Evolutionary conservation across 495 filamentous ascomycete genomes (phyloP).

Genomic region (Aspergillus asperescens): DNA sequence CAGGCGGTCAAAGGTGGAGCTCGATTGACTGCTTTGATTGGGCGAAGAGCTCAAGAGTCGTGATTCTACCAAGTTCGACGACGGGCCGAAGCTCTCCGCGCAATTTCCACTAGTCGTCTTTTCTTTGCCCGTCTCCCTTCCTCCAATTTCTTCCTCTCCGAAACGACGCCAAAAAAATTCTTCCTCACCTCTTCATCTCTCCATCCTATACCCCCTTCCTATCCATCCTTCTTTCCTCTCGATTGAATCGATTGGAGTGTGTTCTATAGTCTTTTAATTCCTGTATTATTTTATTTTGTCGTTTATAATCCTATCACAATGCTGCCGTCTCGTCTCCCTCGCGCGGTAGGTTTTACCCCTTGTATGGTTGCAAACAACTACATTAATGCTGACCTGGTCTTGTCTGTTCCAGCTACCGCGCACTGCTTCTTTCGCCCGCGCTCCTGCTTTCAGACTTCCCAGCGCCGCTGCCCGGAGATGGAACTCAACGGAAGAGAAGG

Average conservation of each 20-base stretch:
- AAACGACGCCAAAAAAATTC: conserved; percentile 18
- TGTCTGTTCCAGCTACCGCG: conserved; percentile 36
- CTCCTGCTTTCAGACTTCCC: conserved; percentile 52
- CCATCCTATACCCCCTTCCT: conserved; percentile 27
- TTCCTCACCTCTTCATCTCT: conserved; percentile 28
- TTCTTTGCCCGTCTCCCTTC: conserved; percentile 24
- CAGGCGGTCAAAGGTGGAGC: conserved; percentile 7
- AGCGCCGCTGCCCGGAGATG: conserved; percentile 61
- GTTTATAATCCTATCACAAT: conserved; percentile 39
- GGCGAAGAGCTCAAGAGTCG: background rate
- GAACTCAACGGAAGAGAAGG: conserved; percentile 84
- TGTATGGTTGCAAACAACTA: conserved; percentile 17
- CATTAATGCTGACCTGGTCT: conserved; percentile 18
- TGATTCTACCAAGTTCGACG: conserved; percentile 28
- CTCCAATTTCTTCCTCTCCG: conserved; percentile 20
- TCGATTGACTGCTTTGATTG: background rate
- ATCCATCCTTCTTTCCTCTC: conserved; percentile 32
- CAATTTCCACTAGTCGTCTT: conserved; percentile 48
- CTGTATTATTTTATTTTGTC: conserved; percentile 30
- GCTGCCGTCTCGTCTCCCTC: conserved; percentile 51
- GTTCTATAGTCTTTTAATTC: conserved; percentile 29
- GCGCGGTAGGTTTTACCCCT: conserved; percentile 59
- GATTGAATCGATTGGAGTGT: conserved; percentile 40
- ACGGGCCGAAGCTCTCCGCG: conserved; percentile 39
- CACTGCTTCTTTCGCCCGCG: conserved; percentile 42